Base-by-base conservation (phyloP, 331 rosid species). In the Erythrophleum ivorense region DNA sequence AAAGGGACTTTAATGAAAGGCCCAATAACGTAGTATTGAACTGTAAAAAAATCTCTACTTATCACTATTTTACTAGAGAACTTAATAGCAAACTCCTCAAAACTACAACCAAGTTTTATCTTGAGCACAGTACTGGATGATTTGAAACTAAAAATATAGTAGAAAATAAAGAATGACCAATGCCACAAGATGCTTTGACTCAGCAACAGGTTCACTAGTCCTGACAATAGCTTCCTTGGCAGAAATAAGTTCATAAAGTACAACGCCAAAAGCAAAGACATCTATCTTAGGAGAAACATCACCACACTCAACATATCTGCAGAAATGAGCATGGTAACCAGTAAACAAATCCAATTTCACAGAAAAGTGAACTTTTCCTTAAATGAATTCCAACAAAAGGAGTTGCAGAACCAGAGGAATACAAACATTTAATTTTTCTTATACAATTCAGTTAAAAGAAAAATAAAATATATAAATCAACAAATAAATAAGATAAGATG, bases 241-340 rank as follows among this genome's bases (percentile, higher is more conserved):
- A 18, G 99, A 96, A 84, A 96, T 93, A 58, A 96, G 94, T 85
- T 93, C 98, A 59, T 83, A 93, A 75, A 96, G 89, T 76, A 96
- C 98, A 57, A 95, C 99, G 31, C 99, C 99, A n/a, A 95, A 95
- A 29, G 99, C 99, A 67, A 88, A 95, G 41, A 93, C 98, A 36
- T 95, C 99, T 58, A 95, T 86, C 82, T 95, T 95, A 55, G 99
- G 97, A 78, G 99, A 91, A 80, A 91, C 94, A 18, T 93, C 97
- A 29, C 99, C 97, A 10, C 85, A 95, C 75, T 91, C 97, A 71
- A 98, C 99, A 75, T 95, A 95, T 87, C 99, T 95, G 88, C 84
- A 81, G 19, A 55, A 75, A 85, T 53, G 76, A 71, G 53, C 4
- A 59, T 18, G 29, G 45, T 62, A 67, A 33, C 78, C 73, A 68